Conservation (phyloP, 202 grass and related monocot genomes). For the Setaria italica region DNA sequence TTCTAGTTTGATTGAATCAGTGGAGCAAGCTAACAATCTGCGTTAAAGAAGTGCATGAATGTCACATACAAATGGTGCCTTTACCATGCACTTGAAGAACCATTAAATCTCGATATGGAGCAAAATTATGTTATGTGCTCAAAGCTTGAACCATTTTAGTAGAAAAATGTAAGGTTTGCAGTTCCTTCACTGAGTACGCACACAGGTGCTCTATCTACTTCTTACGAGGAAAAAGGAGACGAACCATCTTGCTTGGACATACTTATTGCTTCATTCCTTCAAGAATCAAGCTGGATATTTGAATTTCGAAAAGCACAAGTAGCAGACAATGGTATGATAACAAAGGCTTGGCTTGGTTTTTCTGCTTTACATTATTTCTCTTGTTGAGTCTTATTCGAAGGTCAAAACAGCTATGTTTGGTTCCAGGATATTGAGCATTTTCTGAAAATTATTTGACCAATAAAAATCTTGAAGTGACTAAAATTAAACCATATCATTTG, state of each 20-base stretch:
- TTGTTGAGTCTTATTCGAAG: neutral
- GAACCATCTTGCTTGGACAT: neutral
- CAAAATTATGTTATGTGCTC: neutral
- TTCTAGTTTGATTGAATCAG: slow-evolving; percentile 63
- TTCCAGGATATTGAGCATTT: neutral
- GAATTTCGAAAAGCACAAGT: slow-evolving; percentile 1
- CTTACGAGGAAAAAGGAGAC: neutral
- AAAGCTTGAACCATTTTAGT: neutral
- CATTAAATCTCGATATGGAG: neutral
- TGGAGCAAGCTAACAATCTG: slow-evolving; percentile 33
- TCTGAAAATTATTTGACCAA: neutral
- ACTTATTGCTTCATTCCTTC: neutral
- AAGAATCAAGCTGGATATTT: slow-evolving; percentile 4
- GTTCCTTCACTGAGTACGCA: neutral
- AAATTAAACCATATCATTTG: neutral
- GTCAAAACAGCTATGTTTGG: neutral
- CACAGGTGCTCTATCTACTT: neutral
- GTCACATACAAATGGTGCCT: neutral
- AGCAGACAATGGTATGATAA: neutral
- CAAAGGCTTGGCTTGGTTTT: slow-evolving; percentile 12
- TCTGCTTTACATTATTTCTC: slow-evolving; percentile 13
- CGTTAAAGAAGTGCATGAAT: neutral
- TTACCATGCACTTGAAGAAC: neutral
- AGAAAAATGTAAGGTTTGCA: neutral
- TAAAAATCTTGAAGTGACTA: neutral